Conservation (phyloP, 495 filamentous ascomycete species). For the Pyrenula massariospora region DNA sequence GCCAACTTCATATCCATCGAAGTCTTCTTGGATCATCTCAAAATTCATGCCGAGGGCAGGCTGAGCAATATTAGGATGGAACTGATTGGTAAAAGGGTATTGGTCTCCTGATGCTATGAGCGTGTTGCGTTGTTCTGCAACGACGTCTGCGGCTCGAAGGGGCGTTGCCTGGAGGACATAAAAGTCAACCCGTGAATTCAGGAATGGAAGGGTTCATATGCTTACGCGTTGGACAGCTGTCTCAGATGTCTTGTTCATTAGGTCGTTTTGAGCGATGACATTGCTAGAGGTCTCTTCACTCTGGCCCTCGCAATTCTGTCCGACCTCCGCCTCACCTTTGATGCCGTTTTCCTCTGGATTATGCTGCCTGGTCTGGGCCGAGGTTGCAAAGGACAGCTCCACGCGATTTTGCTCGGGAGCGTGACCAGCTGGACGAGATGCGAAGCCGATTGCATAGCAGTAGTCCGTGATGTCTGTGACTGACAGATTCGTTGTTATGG, state of each 20-base stretch:
- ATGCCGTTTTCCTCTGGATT: neutral
- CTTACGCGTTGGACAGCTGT: neutral
- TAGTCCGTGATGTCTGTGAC: constrained; percentile 20
- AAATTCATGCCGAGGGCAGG: neutral
- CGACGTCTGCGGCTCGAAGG: neutral
- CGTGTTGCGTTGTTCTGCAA: neutral
- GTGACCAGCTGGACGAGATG: constrained; percentile 2
- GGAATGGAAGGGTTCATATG: neutral
- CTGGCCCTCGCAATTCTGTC: neutral
- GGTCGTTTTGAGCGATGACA: neutral
- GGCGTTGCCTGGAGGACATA: neutral
- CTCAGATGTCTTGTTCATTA: neutral
- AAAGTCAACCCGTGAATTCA: neutral
- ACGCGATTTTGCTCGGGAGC: neutral
- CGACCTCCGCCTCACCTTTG: neutral
- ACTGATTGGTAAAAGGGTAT: neutral
- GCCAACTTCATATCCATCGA: constrained; percentile 11
- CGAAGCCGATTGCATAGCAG: constrained; percentile 18
- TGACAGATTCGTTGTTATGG: constrained; percentile 17
- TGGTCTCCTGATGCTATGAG: neutral
- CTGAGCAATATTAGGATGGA: neutral
- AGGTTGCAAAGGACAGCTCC: neutral
- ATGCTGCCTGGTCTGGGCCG: neutral
- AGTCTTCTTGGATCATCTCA: constrained; percentile 2
- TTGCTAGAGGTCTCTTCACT: neutral